Evolutionary conservation across 2,329 filamentous ascomycete genomes (phyloP).

Genomic region (Trichoderma sp.): DNA sequence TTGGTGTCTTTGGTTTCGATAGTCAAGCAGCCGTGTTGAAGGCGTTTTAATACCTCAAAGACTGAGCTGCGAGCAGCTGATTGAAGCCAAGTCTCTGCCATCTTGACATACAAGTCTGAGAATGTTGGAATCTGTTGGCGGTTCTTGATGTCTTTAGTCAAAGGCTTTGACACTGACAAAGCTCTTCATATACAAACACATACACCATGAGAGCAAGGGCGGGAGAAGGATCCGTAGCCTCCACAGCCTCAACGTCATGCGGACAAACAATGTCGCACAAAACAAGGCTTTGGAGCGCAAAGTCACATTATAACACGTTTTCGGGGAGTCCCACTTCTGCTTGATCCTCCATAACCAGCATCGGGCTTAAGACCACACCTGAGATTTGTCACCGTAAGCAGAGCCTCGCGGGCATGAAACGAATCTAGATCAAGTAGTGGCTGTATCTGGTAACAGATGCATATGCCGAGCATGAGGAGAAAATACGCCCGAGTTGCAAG

Average conservation of each 20-base stretch:
- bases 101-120: not conserved
- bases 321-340: not conserved
- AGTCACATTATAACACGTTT: not conserved
- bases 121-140: not conserved
- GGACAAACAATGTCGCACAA: not conserved
- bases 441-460: not conserved
- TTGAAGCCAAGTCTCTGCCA: constrained; percentile 27
- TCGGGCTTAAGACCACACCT: not conserved
- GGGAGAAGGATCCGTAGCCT: not conserved
- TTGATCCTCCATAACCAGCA: not conserved
- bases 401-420: not conserved
- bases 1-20: constrained; percentile 4
- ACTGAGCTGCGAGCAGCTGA: constrained; percentile 18
- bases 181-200: not conserved
- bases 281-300: not conserved
- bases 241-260: not conserved
- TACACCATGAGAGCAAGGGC: not conserved
- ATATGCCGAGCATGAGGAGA: not conserved
- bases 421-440: not conserved
- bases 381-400: not conserved
- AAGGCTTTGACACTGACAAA: not conserved
- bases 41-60: constrained; percentile 16
- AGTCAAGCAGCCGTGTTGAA: constrained; percentile 17
- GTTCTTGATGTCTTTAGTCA: not conserved
- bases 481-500: not conserved